Percentiles rank a stretch among this genome's conserved stretches.
phyloP scores from a whole-genome alignment of 768 basidiomycete genomes.

The Lactarius hengduanensis region DNA sequence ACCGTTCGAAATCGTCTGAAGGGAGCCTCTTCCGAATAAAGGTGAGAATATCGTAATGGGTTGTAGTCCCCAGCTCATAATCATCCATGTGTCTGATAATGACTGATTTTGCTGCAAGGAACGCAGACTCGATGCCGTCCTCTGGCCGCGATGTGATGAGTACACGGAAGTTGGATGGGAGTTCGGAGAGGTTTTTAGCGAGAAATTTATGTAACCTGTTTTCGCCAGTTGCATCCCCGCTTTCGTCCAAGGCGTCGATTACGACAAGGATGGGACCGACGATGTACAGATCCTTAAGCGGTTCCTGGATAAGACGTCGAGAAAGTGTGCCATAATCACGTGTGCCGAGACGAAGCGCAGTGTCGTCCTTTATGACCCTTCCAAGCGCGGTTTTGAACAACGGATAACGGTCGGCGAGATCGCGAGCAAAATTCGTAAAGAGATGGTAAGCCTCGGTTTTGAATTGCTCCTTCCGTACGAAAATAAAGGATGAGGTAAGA shows the following conservation, averaged over 20 bases:
- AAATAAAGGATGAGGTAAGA: neutral
- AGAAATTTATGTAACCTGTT: neutral
- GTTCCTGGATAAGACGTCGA: neutral
- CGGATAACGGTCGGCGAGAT: neutral
- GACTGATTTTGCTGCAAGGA: neutral
- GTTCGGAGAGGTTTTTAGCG: neutral
- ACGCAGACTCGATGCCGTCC: neutral
- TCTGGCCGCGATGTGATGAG: slow-evolving; percentile 3
- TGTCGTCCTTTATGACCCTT: neutral
- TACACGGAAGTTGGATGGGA: neutral
- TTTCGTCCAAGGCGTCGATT: slow-evolving; percentile 4
- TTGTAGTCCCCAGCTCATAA: neutral
- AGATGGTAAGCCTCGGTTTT: neutral
- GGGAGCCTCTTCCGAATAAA: neutral
- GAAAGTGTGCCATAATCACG: neutral
- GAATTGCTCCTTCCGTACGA: neutral
- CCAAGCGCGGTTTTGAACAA: neutral
- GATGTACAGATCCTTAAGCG: neutral
- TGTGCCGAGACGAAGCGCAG: neutral
- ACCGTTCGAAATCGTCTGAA: neutral
- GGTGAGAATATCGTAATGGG: neutral
- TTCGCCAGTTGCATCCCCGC: neutral
- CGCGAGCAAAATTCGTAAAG: neutral
- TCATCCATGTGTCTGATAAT: neutral
- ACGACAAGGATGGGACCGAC: neutral